Conservation (phyloP, 2,329 filamentous ascomycete species). For the Colletotrichum endophyticum region DNA sequence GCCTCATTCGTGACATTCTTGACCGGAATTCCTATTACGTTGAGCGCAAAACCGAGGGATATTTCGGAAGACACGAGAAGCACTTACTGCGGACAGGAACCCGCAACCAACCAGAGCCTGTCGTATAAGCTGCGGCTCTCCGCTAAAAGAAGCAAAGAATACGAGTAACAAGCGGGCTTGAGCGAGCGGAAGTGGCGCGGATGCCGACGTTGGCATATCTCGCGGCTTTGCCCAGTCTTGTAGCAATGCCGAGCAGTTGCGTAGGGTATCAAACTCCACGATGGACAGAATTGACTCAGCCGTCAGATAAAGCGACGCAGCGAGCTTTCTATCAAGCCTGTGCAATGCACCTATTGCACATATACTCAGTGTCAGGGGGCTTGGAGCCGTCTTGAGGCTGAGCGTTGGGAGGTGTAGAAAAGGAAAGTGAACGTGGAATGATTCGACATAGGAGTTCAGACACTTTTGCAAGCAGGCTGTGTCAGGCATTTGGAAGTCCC, state of each 20-base stretch:
- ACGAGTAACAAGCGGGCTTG: background rate
- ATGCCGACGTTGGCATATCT: background rate
- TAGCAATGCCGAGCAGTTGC: background rate
- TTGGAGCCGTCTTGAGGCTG: background rate
- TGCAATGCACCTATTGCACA: background rate
- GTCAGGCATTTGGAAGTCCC: background rate
- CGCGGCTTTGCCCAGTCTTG: background rate
- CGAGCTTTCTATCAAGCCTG: background rate
- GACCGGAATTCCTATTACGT: background rate
- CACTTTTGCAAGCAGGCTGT: background rate
- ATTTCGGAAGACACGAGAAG: accelerated
- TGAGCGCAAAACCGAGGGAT: accelerated
- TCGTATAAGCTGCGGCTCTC: background rate
- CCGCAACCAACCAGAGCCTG: background rate
- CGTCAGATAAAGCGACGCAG: background rate
- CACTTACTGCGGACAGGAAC: background rate
- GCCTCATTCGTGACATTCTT: background rate
- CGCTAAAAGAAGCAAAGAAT: background rate
- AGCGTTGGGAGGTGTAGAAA: background rate
- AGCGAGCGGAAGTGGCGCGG: background rate
- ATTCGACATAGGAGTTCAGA: background rate
- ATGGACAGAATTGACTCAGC: background rate
- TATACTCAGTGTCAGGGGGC: background rate
- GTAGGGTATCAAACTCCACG: background rate
- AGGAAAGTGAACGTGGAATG: background rate